Evolutionary conservation across 106 monocot genomes (phyloP), one percentile per base, ranked within the genome.

Genomic region (Apostasia shenzhenica): DNA sequence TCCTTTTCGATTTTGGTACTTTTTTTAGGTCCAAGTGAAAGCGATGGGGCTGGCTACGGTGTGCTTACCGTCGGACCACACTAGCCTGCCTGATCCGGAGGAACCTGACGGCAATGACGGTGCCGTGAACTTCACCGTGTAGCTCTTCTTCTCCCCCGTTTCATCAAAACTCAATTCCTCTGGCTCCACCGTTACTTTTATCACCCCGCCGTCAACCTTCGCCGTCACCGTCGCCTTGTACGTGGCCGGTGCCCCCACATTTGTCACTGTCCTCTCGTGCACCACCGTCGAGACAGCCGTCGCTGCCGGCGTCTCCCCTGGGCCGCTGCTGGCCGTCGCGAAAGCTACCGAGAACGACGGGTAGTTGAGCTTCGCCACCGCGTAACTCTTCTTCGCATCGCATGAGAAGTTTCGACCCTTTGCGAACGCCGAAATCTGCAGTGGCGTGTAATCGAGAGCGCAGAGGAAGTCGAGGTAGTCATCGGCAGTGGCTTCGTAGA

Each of bases 391-490:
- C 55, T 63, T 61, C 5, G 37, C 11, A 63, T 79, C 75, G 79
- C 94, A 94, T 0, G 70, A 55, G 78, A 72, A 80, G 70, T 76
- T 84, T 14, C 65, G 46, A 13, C 74, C 69, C 57, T 68, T 75
- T 38, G 82, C 68, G 58, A 94, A 13, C 8, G 63, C 69, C 8
- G 73, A 55, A 67, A 94, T 82, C 75, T 87, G 86, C 7, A 73
- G 62, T 0, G 81, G 6, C 3, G 84, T 87, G 90, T 94, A 94
- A 80, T 85, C 75, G 41, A 90, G 68, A 42, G 94, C 94, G 78
- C 94, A 94, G 70, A 94, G 87, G 77, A 90, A 94, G 42, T 79
- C 84, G 41, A 97, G 54, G 79, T 97, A 97, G 70, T 92, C 89
- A 0, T 77, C 79, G 45, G 78, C 66, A 10, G 78, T 55, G 39